Conservation (phyloP, 1,284 basidiomycete genomes). For the Cryptococcus sp. region DNA sequence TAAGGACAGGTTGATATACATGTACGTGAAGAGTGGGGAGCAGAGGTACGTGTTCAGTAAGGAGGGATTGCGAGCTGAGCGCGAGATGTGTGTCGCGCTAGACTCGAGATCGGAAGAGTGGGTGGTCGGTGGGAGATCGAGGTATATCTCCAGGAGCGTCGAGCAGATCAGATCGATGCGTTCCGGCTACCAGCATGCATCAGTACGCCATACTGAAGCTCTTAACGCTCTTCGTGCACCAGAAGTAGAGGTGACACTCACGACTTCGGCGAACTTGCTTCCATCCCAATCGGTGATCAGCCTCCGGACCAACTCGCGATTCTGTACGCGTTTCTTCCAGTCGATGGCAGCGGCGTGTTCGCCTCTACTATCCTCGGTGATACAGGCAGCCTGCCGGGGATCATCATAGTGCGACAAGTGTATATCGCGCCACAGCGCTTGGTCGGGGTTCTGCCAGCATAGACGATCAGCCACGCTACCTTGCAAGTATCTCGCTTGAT, state of each 20-base stretch:
- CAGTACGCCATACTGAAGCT: background rate
- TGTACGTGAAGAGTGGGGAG: constrained; percentile 26
- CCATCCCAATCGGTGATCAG: constrained; percentile 27
- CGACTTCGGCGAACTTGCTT: constrained; percentile 23
- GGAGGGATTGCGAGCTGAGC: constrained; percentile 14
- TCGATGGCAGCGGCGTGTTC: constrained; percentile 16
- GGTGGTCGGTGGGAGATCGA: constrained; percentile 31
- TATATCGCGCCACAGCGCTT: constrained; percentile 45
- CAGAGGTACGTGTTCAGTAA: constrained; percentile 25
- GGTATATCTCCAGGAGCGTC: constrained; percentile 37
- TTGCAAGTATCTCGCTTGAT: background rate
- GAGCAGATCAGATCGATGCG: constrained; percentile 28
- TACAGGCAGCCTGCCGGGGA: constrained; percentile 23
- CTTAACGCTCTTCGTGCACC: background rate
- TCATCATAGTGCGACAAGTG: constrained; percentile 39
- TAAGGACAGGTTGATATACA: constrained; percentile 24
- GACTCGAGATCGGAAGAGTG: background rate
- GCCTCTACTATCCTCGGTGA: background rate
- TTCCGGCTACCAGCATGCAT: constrained; percentile 8
- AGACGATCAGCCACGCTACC: no score
- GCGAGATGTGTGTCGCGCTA: constrained; percentile 9
- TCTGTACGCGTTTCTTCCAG: constrained; percentile 36
- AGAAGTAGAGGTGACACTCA: constrained; percentile 14
- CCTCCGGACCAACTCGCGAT: constrained; percentile 32
- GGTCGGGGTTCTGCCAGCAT: constrained; percentile 35